These are phyloP conservation scores for Apiospora phragmitis DNA, from an alignment of 2,329 filamentous ascomycete species.

Conservation along the genomic window DNA sequence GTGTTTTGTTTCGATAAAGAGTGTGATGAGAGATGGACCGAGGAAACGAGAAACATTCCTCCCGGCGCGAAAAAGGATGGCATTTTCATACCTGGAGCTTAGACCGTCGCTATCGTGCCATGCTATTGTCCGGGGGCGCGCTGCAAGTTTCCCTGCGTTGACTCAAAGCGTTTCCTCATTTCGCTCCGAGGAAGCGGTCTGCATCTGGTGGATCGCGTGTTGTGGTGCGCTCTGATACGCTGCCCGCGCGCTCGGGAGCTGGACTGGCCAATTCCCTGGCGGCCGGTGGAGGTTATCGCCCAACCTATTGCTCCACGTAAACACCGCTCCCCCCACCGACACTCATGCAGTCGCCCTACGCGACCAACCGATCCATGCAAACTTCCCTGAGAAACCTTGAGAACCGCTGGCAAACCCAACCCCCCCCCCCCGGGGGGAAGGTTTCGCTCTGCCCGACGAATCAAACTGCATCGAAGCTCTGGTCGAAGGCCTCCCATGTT, in stretches of 20 bases:
- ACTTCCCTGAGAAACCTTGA: neutral
- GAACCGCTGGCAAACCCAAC: neutral
- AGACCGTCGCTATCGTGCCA: neutral
- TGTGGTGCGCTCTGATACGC: slow-evolving; percentile 5
- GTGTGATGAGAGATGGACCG: neutral
- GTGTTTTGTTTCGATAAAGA: neutral
- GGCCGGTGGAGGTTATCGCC: neutral
- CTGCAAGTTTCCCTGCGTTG: neutral
- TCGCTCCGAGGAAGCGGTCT: neutral
- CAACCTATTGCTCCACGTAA: slow-evolving; percentile 5
- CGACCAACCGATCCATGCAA: neutral
- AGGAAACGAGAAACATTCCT: neutral
- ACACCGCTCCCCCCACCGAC: neutral
- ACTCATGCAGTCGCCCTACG: slow-evolving; percentile 3
- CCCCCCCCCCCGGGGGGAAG: neutral
- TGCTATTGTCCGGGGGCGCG: neutral
- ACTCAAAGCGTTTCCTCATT: neutral
- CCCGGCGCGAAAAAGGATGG: neutral
- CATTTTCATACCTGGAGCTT: neutral
- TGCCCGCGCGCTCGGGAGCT: neutral
- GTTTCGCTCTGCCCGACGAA: neutral
- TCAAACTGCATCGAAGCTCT: neutral
- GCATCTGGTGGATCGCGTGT: slow-evolving; percentile 3
- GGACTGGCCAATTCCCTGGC: neutral
- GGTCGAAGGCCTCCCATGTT: neutral